A percentile compares a stretch with the other conserved stretches of the same genome.
Evolutionary conservation across 176 grass and related monocot genomes (phyloP).

Genomic region (Oryza brachyantha): DNA sequence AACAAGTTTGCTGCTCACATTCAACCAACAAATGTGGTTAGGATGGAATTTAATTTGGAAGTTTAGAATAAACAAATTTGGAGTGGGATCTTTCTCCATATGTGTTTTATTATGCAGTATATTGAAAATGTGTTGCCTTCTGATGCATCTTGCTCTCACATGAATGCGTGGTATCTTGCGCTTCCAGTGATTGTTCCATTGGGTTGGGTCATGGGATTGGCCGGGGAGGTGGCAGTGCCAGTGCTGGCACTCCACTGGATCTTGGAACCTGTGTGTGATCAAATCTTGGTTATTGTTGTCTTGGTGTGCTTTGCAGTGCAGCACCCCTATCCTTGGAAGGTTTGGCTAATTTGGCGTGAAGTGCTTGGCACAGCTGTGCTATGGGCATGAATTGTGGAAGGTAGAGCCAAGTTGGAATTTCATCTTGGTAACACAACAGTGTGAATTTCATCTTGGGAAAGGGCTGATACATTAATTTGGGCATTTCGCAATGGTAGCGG

Average conservation of each 20-base stretch:
- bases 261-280: background rate
- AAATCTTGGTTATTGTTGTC: background rate
- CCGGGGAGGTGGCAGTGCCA: background rate
- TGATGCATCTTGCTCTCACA: no score
- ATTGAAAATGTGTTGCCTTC: no score
- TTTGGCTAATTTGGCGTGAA: background rate
- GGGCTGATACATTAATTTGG: background rate
- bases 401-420: background rate
- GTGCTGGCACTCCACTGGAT: slow-evolving; percentile 2
- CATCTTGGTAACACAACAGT: background rate
- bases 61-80: no score
- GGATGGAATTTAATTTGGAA: no score
- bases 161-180: no score
- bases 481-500: background rate
- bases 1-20: no score
- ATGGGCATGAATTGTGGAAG: background rate
- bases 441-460: background rate
- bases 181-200: background rate
- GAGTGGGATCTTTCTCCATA: no score
- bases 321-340: background rate
- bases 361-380: background rate
- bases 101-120: no score
- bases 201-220: background rate
- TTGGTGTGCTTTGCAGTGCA: background rate
- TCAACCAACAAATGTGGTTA: no score